A percentile compares a stretch with the other conserved stretches of the same genome.
Conservation (phyloP, 805 yeast genomes). For the Myxozyma monticola region DNA sequence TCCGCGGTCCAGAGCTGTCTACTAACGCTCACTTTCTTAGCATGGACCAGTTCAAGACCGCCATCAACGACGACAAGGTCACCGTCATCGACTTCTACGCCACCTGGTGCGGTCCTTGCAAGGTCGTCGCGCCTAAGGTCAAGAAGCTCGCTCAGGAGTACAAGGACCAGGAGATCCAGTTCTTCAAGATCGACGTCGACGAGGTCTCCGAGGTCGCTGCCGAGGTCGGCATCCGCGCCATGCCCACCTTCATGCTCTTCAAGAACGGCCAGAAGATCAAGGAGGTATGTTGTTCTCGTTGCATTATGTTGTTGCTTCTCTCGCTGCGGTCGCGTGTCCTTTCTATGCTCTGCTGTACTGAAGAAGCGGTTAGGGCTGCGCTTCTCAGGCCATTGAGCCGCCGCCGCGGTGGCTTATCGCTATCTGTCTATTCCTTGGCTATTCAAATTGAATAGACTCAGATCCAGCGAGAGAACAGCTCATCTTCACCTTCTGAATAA, state of each 20-base stretch:
- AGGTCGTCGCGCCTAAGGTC: conserved; percentile 91
- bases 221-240: conserved; percentile 61
- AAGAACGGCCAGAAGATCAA: conserved; percentile 78
- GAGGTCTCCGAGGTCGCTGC: conserved; percentile 73
- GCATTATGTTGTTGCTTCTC: conserved; percentile 43
- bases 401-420: background rate
- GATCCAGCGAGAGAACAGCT: background rate
- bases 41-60: conserved; percentile 63
- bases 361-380: too few relatives aligned
- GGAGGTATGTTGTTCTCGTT: conserved; percentile 54
- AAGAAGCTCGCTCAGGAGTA: conserved; percentile 71
- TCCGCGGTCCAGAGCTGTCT: too few relatives aligned
- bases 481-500: background rate
- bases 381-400: background rate
- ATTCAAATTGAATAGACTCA: background rate
- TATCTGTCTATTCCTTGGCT: background rate
- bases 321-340: conserved; percentile 3
- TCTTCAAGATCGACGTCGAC: conserved; percentile 92
- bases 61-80: conserved; percentile 62
- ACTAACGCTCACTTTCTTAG: conserved; percentile 2
- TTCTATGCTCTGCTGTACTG: background rate
- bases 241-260: conserved; percentile 73
- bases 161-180: conserved; percentile 57
- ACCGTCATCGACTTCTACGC: conserved; percentile 96
- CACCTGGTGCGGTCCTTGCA: conserved; percentile 99